Evolutionary conservation across 2,329 filamentous ascomycete genomes (phyloP), one percentile per base, ranked within the genome.

Genomic region (Coniochaeta sp.): DNA sequence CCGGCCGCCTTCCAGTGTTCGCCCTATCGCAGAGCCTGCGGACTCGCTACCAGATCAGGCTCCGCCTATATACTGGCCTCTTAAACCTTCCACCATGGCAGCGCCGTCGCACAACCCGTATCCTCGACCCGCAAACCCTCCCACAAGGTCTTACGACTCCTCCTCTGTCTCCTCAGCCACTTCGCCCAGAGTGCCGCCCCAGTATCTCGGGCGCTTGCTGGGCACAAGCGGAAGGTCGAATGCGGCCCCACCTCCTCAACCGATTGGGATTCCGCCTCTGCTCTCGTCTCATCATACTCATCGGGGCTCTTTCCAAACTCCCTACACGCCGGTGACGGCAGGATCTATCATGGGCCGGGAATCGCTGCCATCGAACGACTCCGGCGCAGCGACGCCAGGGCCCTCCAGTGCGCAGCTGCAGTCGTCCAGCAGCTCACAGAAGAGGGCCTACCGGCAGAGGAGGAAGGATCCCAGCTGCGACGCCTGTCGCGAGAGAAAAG

Each of bases 381-480:
- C 83, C 60, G 79, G 80, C 60, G 74, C 76, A 65, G 81, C 80
- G 69, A 85, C 82, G 17, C 83, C 83, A 31, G 80, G 79, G 43
- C 72, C 74, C 26, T 74, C 75, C 47, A 73, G 68, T 66, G 73
- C 73, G 28, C 40, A 64, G 62, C 64, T 66, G 52, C 61, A 66
- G 34, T 64, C 64, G 57, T 66, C 62, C 58, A 81, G 79, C 67
- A 73, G 84, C 65, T 84, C 89, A 34, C 91, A 96, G 73, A 98
- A 98, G 74, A 82, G 95, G 70, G 93, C 95, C 2, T 99, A 98
- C 77, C 87, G 95, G 26, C 95, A 99, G 73, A 82, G 95, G 66
- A 85, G 95, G 67, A 99, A 99, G 72, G 95, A 99, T 69, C 95
- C 95, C 1, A 98, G 92, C 70, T 99, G 95, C 73, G 95, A 99